phyloP scores from a whole-genome alignment of 768 basidiomycete genomes.

The Mycena galericulata region DNA sequence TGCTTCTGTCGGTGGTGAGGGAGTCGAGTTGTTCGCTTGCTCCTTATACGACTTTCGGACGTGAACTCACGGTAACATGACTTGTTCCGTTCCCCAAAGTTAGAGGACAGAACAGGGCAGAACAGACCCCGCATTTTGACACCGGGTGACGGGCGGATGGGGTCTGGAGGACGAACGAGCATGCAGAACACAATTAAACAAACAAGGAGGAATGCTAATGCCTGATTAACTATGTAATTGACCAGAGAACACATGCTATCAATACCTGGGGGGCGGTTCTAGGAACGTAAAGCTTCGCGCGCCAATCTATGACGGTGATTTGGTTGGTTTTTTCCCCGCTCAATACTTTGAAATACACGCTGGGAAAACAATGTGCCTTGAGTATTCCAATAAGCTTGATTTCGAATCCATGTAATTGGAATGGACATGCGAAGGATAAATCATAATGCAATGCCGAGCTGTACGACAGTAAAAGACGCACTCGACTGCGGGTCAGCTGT shows the following conservation, averaged over 20 bases:
- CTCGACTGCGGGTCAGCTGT: no score
- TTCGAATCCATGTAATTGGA: no score
- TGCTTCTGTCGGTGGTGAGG: background rate
- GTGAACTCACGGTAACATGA: background rate
- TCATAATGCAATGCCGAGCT: no score
- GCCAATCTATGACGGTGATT: background rate
- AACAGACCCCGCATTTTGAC: slow-evolving; percentile 9
- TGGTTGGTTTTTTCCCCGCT: no score
- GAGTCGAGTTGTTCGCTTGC: background rate
- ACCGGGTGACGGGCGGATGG: background rate
- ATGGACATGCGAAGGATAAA: no score
- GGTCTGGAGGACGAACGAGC: background rate
- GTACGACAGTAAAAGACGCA: no score
- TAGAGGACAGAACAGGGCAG: background rate
- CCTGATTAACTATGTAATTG: slow-evolving; percentile 1
- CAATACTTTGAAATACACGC: no score
- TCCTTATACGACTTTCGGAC: slow-evolving; percentile 2
- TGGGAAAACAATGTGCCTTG: no score
- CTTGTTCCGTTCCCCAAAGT: background rate
- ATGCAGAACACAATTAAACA: background rate
- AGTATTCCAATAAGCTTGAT: no score
- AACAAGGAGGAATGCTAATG: no score
- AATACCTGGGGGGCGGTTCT: background rate
- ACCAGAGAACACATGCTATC: background rate
- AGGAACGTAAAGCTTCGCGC: background rate